Evolutionary conservation across 2,329 filamentous ascomycete species (phyloP), one percentile per base, ranked within the genome.

Genomic region (Paecilomyces formosus): DNA sequence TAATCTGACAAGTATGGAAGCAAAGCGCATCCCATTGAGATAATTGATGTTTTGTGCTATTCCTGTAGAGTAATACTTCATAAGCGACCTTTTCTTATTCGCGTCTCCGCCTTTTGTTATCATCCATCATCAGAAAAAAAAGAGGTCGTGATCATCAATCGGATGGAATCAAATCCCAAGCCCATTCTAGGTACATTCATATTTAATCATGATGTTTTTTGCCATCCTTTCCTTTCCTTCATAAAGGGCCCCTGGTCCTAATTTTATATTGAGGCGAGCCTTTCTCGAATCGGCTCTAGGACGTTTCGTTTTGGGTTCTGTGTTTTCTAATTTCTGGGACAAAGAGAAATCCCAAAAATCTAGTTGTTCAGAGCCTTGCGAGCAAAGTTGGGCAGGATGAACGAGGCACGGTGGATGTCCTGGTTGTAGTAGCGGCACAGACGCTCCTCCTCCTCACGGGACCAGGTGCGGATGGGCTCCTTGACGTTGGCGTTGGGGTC

Each of bases 391-490:
- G 94, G 94, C 74, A 99, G 83, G 63, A 97, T 78, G 76, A 97
- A 99, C 76, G 88, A 87, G 62, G 94, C 93, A 82, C 92, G 88
- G 84, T 99, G 94, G 73, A 99, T 93, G 74, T 95, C 90, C 73
- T 90, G 84, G 82, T 92, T 97, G 85, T 99, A 99, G 87, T 99
- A 99, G 75, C 85, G 85, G 89, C 91, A 96, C 70, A 93, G 82
- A 78, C 90, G 88, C 72, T 90, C 87, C 85, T 99, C 94, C 79
- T 97, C 92, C 79, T 95, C 92, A 64, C 82, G 74, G 63, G 85
- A 82, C 88, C 92, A 96, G 69, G 79, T 82, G 72, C 94, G 88
- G 62, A 97, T 73, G 57, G 94, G 94, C 78, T 87, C 89, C 77
- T 85, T 90, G 74, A 97, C 84, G 78, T 99, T 85, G 76, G 87